Base-by-base conservation (phyloP, 805 yeast genomes). In the Metschnikowia peoriensis region DNA sequence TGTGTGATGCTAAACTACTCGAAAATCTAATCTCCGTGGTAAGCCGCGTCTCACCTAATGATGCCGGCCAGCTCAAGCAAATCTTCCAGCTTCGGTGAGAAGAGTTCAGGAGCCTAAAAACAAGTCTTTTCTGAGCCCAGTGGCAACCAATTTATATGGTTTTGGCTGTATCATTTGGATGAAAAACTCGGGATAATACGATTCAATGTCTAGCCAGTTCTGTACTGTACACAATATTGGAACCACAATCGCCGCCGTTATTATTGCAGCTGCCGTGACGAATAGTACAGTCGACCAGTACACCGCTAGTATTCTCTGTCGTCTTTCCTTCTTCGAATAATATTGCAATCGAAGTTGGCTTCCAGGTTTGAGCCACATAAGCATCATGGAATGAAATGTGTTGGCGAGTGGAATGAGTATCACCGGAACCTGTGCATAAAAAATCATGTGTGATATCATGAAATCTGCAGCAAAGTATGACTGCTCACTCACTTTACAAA, bases 381-480 rank as follows among this genome's bases (percentile, higher is more conserved):
- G 69, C 62, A 83, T 71, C 70, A 82, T 70, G 1, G 90, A 80
- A 61, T 87, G 94, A 79, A 85, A 79, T 44, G 76, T 77, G 61
- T 85, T 87, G 44, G 84, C 76, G 57, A 76, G 84, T 0, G 92
- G 92, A 40, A 84, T 69, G 37, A 85, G 71, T 37, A 86, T 66
- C 14, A 86, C 54, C 1, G 91, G 91, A 9, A 84, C 67, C 57
- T 85, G 89, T 6, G 77, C 65, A 53, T 81, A 78, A 47, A 86
- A 68, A 12, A 87, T 66, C 41, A 79, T 58, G 62, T 87, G 91
- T 0, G 85, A 82, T 32, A 85, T 68, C 29, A 79, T 64, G 52
- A 84, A 76, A 66, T 87, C 94, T 6, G 79, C 82, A 0, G 86
- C 82, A 70, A 85, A 87, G 51, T 79, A 78, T n/a, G 86, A 78